Conservation (phyloP, 257 asterid genomes). For the Gardenia jasminoides region DNA sequence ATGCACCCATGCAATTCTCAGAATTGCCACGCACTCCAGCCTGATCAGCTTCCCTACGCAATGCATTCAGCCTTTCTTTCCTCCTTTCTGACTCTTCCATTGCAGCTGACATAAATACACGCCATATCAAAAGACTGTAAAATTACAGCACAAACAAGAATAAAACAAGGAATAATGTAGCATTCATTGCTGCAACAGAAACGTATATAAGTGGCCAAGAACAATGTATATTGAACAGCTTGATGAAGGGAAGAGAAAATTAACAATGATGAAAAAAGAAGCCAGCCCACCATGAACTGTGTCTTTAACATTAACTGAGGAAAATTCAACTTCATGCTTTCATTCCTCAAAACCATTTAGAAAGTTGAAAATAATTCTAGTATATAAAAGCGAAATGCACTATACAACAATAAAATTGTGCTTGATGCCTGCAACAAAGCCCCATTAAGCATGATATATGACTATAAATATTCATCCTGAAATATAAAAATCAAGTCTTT, state of each 20-base stretch:
- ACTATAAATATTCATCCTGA: too few species aligned
- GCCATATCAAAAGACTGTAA: background rate
- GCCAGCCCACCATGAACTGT: background rate
- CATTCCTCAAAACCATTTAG: background rate
- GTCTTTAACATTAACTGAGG: background rate
- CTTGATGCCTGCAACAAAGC: too few species aligned
- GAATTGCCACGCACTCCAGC: constrained; percentile 24
- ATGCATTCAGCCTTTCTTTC: constrained; percentile 68
- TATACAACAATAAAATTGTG: too few species aligned
- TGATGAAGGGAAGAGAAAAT: background rate
- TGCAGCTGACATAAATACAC: constrained; percentile 6
- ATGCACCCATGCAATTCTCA: constrained; percentile 26
- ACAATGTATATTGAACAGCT: too few species aligned
- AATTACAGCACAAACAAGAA: background rate
- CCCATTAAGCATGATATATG: background rate
- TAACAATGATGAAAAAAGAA: background rate
- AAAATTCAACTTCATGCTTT: too few species aligned
- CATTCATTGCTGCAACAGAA: background rate
- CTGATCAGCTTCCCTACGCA: constrained; percentile 59
- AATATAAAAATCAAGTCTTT: background rate
- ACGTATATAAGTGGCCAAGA: too few species aligned
- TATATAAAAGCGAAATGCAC: too few species aligned
- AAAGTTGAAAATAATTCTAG: background rate
- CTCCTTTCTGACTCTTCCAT: constrained; percentile 85
- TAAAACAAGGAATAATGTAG: background rate